A percentile compares a stretch with the other conserved stretches of the same genome.
Evolutionary conservation across 495 filamentous ascomycete genomes (phyloP).

Genomic region (Aspergillus incahuasiensis): DNA sequence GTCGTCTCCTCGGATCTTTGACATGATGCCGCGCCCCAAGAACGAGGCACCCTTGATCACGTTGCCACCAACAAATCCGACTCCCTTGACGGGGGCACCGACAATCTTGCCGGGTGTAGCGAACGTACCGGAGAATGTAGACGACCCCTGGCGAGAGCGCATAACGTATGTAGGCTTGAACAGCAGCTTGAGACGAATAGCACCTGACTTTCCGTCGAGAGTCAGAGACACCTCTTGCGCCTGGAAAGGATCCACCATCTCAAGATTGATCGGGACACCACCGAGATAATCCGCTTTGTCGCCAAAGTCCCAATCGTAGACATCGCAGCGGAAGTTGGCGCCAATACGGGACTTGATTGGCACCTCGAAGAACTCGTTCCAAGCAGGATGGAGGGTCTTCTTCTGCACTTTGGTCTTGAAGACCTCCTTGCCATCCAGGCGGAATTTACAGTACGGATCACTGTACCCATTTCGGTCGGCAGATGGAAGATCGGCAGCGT

Average conservation of each 20-base stretch:
- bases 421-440: constrained; percentile 76
- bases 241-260: constrained; percentile 77
- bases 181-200: constrained; percentile 75
- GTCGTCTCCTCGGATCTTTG: constrained; percentile 38
- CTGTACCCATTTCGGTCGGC: constrained; percentile 95
- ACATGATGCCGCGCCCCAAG: constrained; percentile 71
- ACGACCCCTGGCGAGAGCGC: constrained; percentile 81
- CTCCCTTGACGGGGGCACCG: constrained; percentile 89
- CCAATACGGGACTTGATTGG: constrained; percentile 76
- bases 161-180: constrained; percentile 93
- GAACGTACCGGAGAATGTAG: constrained; percentile 91
- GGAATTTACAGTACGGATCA: constrained; percentile 95
- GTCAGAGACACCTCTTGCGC: constrained; percentile 65
- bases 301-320: constrained; percentile 95
- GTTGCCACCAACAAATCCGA: constrained; percentile 70
- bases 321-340: constrained; percentile 75
- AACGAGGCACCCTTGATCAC: constrained; percentile 87
- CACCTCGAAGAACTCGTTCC: constrained; percentile 94
- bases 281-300: constrained; percentile 87
- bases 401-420: constrained; percentile 93
- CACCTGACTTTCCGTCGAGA: constrained; percentile 86
- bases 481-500: constrained; percentile 80
- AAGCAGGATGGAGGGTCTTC: constrained; percentile 90
- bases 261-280: constrained; percentile 69
- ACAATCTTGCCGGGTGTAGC: constrained; percentile 87